These are phyloP conservation scores for Carnegiea gigantea DNA, from an alignment of 179 eudicot species.

Conservation along the genomic window DNA sequence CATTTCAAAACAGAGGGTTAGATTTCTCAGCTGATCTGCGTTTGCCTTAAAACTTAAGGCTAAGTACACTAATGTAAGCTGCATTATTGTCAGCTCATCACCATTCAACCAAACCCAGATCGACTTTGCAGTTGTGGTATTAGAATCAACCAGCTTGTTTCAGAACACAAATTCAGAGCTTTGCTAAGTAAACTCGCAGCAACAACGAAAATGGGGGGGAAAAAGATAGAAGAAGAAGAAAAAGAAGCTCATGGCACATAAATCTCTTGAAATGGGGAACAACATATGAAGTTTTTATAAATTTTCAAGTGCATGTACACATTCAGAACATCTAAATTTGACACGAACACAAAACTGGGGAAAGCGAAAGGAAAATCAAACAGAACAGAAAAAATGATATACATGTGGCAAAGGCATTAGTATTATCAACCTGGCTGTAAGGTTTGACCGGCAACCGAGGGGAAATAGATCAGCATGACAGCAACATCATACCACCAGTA, in stretches of 20 bases:
- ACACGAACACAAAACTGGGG: background rate
- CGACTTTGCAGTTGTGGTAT: no score
- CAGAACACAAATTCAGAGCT: background rate
- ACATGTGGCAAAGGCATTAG: constrained; percentile 20
- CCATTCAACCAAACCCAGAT: no score
- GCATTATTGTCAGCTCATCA: no score
- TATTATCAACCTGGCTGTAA: constrained; percentile 15
- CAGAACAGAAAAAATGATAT: constrained; percentile 24
- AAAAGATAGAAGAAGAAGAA: background rate
- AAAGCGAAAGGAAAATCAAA: background rate
- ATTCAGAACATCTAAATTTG: constrained; percentile 15
- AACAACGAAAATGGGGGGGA: background rate
- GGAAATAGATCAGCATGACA: background rate
- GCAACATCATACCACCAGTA: constrained; percentile 3
- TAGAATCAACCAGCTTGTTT: no score
- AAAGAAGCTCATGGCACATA: background rate
- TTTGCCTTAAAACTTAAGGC: no score
- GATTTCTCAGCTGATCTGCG: no score
- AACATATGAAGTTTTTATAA: constrained; percentile 7
- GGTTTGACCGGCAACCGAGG: background rate
- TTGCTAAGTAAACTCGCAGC: background rate
- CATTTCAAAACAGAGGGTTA: no score
- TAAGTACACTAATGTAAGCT: no score
- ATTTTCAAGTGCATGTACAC: constrained; percentile 29
- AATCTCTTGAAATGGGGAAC: constrained; percentile 19